A percentile compares a stretch with the other conserved stretches of the same genome.
Conservation (phyloP, 2,329 filamentous ascomycete genomes). For the Epichloe brachyelytri region DNA sequence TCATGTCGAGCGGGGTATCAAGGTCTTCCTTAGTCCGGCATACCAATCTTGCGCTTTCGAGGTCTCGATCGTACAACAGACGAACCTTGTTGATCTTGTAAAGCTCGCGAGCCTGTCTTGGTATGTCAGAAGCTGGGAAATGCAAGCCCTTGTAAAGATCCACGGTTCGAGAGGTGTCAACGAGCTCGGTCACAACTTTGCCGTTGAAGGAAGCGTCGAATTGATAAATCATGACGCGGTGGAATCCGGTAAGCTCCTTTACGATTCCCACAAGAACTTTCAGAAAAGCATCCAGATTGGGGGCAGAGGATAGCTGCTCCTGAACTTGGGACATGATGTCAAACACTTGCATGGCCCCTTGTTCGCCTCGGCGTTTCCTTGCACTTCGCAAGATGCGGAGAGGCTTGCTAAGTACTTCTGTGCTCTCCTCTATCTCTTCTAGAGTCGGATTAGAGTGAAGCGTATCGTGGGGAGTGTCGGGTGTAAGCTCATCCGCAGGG, state of each 20-base stretch:
- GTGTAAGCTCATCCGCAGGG: conserved; percentile 44
- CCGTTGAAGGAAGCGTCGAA: conserved; percentile 77
- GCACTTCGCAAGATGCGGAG: conserved; percentile 65
- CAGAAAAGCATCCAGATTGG: conserved; percentile 58
- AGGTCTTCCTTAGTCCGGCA: conserved; percentile 65
- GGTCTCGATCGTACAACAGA: conserved; percentile 72
- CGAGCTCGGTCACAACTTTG: conserved; percentile 74
- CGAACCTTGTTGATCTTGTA: conserved; percentile 87
- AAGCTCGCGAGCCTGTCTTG: conserved; percentile 72
- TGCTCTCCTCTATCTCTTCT: conserved; percentile 65
- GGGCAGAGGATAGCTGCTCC: conserved; percentile 65
- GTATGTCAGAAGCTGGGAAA: conserved; percentile 81
- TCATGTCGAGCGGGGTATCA: conserved; percentile 66
- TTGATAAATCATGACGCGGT: conserved; percentile 87
- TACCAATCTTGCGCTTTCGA: conserved; percentile 67
- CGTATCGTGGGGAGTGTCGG: conserved; percentile 59
- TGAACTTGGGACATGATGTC: conserved; percentile 88
- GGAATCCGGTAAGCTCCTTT: conserved; percentile 82
- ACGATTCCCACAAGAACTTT: conserved; percentile 76
- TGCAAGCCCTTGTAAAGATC: conserved; percentile 80
- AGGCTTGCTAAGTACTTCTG: conserved; percentile 61
- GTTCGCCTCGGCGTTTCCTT: conserved; percentile 62
- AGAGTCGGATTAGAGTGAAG: conserved; percentile 57
- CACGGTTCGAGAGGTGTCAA: conserved; percentile 65
- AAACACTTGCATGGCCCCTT: conserved; percentile 79